Conservation (phyloP, 202 grass and related monocot species). For the Saccharum hybrid region DNA sequence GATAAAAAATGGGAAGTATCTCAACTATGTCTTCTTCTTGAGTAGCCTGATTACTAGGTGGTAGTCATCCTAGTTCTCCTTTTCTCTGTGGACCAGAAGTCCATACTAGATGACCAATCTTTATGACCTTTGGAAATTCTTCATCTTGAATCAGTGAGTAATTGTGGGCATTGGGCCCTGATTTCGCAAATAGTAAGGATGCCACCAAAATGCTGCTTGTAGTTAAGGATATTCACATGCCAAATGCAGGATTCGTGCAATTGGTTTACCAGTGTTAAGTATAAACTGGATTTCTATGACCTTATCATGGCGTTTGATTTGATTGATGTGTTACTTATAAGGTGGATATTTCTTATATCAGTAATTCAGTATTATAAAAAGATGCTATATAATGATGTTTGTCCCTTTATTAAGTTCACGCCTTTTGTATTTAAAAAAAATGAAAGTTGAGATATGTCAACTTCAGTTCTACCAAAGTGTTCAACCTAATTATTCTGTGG, state of each 20-base stretch:
- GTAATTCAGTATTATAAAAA: background rate
- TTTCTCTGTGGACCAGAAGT: background rate
- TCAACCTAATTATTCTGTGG: background rate
- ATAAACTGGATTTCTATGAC: background rate
- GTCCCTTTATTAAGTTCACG: background rate
- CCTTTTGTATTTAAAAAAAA: background rate
- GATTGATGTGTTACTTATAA: background rate
- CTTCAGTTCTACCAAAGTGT: background rate
- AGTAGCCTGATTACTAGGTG: background rate
- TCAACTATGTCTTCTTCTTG: slow-evolving; percentile 8
- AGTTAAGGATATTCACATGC: slow-evolving; percentile 6
- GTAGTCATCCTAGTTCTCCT: background rate
- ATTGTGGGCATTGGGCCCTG: background rate
- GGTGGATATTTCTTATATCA: background rate
- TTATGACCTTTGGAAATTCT: background rate
- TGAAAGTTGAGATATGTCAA: background rate
- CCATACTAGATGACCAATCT: background rate
- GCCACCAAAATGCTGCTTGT: background rate
- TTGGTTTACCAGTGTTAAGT: background rate
- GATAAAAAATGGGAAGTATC: background rate
- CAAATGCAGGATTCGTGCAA: background rate
- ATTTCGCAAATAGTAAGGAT: background rate
- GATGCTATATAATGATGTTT: background rate
- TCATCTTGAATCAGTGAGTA: background rate
- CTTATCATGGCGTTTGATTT: no score